These are phyloP conservation scores for Chondrus crispus DNA, from an alignment of 23 red algal species.

Conservation along the genomic window DNA sequence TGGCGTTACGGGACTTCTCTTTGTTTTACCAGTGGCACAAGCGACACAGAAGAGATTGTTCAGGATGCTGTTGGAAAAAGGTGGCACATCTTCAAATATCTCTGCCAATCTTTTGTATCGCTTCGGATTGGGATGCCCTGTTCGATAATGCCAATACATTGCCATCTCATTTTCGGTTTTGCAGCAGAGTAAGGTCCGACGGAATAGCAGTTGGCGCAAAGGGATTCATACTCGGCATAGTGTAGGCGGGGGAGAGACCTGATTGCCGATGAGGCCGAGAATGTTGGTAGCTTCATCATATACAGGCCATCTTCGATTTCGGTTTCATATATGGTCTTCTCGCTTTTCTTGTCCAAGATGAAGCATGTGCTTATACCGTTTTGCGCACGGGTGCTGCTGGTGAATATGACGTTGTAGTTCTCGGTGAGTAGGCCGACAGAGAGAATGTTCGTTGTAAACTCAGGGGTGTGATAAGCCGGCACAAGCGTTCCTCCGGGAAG, in stretches of 20 bases:
- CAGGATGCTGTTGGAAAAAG: neutral
- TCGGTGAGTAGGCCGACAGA: neutral
- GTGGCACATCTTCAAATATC: neutral
- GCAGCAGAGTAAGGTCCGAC: neutral
- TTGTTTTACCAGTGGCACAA: neutral
- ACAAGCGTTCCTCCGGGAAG: neutral
- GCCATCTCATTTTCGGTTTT: neutral
- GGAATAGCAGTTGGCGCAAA: neutral
- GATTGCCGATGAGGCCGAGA: too few relatives aligned
- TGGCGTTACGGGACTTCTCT: neutral
- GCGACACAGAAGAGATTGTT: neutral
- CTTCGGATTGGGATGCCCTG: neutral
- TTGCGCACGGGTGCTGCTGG: neutral
- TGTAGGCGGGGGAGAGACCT: neutral
- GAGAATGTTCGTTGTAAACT: neutral
- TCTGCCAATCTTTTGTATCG: neutral
- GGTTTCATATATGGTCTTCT: neutral
- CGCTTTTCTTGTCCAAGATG: neutral
- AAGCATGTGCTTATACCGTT: neutral
- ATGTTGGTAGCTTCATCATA: too few relatives aligned
- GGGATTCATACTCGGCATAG: neutral
- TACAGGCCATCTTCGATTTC: constrained; percentile 24
- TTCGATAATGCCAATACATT: neutral
- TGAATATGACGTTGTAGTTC: neutral
- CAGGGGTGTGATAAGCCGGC: neutral